A percentile compares a stretch with the other conserved stretches of the same genome.
Conservation (phyloP, 495 filamentous ascomycete genomes). For the Aspergillus sclerotioniger region DNA sequence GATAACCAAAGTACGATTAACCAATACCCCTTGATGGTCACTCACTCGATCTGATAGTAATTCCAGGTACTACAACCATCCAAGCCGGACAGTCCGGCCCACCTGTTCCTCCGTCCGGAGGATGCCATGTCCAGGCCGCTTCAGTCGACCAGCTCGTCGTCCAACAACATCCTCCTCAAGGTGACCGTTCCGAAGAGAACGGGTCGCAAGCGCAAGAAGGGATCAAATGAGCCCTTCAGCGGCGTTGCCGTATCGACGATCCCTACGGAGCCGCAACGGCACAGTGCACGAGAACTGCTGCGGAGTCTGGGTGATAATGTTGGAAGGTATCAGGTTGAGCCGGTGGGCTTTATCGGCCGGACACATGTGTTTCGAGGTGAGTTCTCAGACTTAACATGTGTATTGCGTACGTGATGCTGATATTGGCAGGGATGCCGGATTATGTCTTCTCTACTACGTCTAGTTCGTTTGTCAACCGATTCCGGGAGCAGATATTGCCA, state of each 20-base stretch:
- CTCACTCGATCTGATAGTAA: neutral
- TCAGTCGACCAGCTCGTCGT: constrained; percentile 63
- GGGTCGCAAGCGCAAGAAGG: constrained; percentile 77
- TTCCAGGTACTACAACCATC: constrained; percentile 42
- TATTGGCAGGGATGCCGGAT: constrained; percentile 56
- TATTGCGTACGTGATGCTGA: neutral
- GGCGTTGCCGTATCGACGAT: constrained; percentile 17
- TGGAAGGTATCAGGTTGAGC: constrained; percentile 64
- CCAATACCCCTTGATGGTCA: neutral
- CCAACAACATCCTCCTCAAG: constrained; percentile 82
- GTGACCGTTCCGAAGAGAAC: constrained; percentile 84
- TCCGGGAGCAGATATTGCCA: constrained; percentile 62
- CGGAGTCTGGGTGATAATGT: constrained; percentile 70
- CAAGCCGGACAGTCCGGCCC: constrained; percentile 42
- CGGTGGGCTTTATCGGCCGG: constrained; percentile 67
- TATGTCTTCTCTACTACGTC: constrained; percentile 68
- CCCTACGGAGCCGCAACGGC: constrained; percentile 19
- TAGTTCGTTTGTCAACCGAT: constrained; percentile 61
- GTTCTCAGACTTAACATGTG: neutral
- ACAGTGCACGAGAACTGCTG: constrained; percentile 45
- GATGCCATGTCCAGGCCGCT: constrained; percentile 75
- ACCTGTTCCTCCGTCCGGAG: constrained; percentile 67
- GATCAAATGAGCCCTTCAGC: constrained; percentile 63
- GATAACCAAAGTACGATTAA: constrained; percentile 58
- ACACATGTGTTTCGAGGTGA: constrained; percentile 85